phyloP scores from a whole-genome alignment of 768 basidiomycete genomes.

The Suillus plorans region DNA sequence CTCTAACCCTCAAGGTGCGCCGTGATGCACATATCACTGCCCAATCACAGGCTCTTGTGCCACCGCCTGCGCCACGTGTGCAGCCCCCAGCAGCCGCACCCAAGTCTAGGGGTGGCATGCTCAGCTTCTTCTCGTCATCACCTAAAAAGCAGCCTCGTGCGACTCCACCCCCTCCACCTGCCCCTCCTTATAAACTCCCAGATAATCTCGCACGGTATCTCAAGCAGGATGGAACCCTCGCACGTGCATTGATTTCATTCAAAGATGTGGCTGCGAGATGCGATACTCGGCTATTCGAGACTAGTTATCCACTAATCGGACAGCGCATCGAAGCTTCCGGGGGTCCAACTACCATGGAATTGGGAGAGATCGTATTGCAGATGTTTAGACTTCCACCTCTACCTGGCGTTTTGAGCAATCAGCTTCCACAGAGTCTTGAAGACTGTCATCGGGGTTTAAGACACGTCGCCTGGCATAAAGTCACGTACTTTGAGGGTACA shows the following conservation, averaged over 20 bases:
- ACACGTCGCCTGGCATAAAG: conserved; percentile 92
- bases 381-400: conserved; percentile 88
- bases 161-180: conserved; percentile 36
- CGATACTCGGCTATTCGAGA: conserved; percentile 83
- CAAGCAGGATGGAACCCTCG: conserved; percentile 84
- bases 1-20: conserved; percentile 82
- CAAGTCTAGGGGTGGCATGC: conserved; percentile 62
- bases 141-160: conserved; percentile 65
- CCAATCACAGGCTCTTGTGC: conserved; percentile 66
- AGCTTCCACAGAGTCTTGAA: conserved; percentile 89
- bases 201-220: conserved; percentile 84
- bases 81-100: conserved; percentile 47
- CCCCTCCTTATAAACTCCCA: conserved; percentile 45
- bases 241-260: conserved; percentile 85
- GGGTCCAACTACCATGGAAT: conserved; percentile 62
- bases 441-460: conserved; percentile 88
- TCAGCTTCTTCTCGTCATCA: conserved; percentile 73
- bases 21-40: conserved; percentile 82
- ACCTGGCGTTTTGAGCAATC: conserved; percentile 73
- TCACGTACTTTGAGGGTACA: conserved; percentile 89
- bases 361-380: conserved; percentile 89
- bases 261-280: conserved; percentile 83
- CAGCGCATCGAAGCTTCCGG: conserved; percentile 57
- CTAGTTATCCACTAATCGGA: conserved; percentile 77
- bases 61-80: conserved; percentile 44